These are phyloP conservation scores for Ustilago lituana DNA, from an alignment of 1,284 basidiomycete genomes.

Conservation along the genomic window DNA sequence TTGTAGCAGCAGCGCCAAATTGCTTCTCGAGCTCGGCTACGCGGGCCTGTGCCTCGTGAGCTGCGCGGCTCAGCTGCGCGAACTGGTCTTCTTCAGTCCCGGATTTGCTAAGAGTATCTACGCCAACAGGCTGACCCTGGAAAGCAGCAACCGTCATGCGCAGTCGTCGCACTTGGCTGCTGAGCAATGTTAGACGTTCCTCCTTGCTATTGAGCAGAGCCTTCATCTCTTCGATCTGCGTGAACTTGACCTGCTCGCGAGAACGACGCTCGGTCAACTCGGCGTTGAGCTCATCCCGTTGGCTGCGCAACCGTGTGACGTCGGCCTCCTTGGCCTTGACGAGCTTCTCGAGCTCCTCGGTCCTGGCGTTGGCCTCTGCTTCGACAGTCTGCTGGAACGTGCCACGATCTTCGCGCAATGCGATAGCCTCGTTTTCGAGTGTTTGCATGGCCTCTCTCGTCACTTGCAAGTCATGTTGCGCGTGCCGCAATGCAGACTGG, in stretches of 20 bases:
- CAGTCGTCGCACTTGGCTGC: constrained; percentile 79
- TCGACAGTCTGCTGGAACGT: constrained; percentile 37
- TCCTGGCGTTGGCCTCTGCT: constrained; percentile 50
- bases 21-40: constrained; percentile 42
- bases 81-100: constrained; percentile 37
- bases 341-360: constrained; percentile 78
- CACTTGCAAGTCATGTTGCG: constrained; percentile 25
- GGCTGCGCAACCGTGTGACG: constrained; percentile 46
- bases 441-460: constrained; percentile 19
- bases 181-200: constrained; percentile 79
- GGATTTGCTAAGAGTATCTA: constrained; percentile 76
- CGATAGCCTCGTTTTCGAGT: constrained; percentile 52
- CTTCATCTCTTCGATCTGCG: constrained; percentile 64
- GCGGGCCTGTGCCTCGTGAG: constrained; percentile 31
- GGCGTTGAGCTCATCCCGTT: constrained; percentile 50
- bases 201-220: constrained; percentile 68
- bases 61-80: constrained; percentile 26
- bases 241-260: constrained; percentile 60
- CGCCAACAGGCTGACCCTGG: constrained; percentile 77
- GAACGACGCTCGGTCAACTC: constrained; percentile 59
- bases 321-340: constrained; percentile 76
- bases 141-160: constrained; percentile 81
- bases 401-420: constrained; percentile 57
- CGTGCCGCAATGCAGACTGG: constrained; percentile 17
- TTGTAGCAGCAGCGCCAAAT: constrained; percentile 15